Evolutionary conservation across 2,329 filamentous ascomycete genomes (phyloP), one percentile per base, ranked within the genome.

Genomic region (Fusarium tricinctum): DNA sequence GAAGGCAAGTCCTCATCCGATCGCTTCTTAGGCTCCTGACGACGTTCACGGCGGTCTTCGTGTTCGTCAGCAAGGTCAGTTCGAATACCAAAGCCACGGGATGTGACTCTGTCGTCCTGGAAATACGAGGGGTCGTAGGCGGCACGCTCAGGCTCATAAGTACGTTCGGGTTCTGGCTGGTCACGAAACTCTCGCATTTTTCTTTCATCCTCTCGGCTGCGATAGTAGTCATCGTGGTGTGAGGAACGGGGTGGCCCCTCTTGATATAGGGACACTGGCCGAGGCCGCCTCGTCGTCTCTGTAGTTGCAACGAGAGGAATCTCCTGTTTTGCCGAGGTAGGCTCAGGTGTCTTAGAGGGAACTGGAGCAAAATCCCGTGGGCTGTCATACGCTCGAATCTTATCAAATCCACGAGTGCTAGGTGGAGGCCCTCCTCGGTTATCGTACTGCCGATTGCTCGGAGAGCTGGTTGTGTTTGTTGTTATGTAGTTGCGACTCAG

Each of bases 391-490:
- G 79, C 46, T 58, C 85, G 86, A 66, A 92, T 86, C 78, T 88
- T 91, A 71, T 93, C 91, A 67, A 93, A 88, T 1, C 89, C 91
- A 70, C 90, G 84, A 5, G 88, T 92, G 7, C 89, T 87, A 6
- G 90, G 90, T 12, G 92, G 91, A 3, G 91, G 91, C 0, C 85
- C 84, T 32, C 85, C 77, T 23, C 79, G 74, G 42, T 69, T 75
- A 15, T 84, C 83, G 59, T 82, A 80, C 8, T 74, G 75, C 7
- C 78, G 77, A 61, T 65, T 76, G 17, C 69, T 73, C 7, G 67
- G 51, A 15, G 67, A 61, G 44, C 58, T 62, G 6, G 56, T 66
- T 47, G 69, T 51, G 47, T 56, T 70, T 48, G 73, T 77, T 32
- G 68, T 70, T 50, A 81, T 81, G 62, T 82, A 84, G 28, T 78